phyloP scores from a whole-genome alignment of 2,329 filamentous ascomycete genomes.

The Colletotrichum somersetense region DNA sequence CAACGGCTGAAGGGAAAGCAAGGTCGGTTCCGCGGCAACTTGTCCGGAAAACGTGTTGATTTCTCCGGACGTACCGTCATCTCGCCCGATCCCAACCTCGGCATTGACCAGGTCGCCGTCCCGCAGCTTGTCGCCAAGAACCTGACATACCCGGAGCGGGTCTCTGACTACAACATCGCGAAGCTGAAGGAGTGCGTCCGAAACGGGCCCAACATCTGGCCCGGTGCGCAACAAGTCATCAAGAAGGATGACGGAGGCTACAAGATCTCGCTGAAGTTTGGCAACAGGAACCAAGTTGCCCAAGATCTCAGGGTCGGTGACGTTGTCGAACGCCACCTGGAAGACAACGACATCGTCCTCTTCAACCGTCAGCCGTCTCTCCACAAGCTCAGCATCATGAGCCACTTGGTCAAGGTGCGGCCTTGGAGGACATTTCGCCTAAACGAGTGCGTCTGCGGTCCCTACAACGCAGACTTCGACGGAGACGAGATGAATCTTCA shows the following conservation, averaged over 20 bases:
- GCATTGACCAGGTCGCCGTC: slow-evolving; percentile 93
- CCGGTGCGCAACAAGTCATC: slow-evolving; percentile 86
- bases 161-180: slow-evolving; percentile 85
- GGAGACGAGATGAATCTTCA: slow-evolving; percentile 99
- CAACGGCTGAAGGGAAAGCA: slow-evolving; percentile 97
- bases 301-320: slow-evolving; percentile 84
- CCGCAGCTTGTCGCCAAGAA: slow-evolving; percentile 94
- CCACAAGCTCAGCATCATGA: slow-evolving; percentile 98
- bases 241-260: slow-evolving; percentile 73
- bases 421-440: slow-evolving; percentile 96
- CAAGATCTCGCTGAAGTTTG: slow-evolving; percentile 82
- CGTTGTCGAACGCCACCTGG: slow-evolving; percentile 91
- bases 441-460: slow-evolving; percentile 97
- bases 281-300: slow-evolving; percentile 77
- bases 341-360: slow-evolving; percentile 94
- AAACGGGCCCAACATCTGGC: slow-evolving; percentile 84
- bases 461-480: slow-evolving; percentile 99
- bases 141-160: slow-evolving; percentile 93
- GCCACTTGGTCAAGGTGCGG: slow-evolving; percentile 91
- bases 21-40: slow-evolving; percentile 94
- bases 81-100: slow-evolving; percentile 93
- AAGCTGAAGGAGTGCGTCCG: slow-evolving; percentile 81
- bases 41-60: slow-evolving; percentile 98
- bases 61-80: slow-evolving; percentile 98
- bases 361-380: slow-evolving; percentile 98